Evolutionary conservation across 495 filamentous ascomycete genomes (phyloP), one percentile per base, ranked within the genome.

Genomic region (Trichoderma gamsii): DNA sequence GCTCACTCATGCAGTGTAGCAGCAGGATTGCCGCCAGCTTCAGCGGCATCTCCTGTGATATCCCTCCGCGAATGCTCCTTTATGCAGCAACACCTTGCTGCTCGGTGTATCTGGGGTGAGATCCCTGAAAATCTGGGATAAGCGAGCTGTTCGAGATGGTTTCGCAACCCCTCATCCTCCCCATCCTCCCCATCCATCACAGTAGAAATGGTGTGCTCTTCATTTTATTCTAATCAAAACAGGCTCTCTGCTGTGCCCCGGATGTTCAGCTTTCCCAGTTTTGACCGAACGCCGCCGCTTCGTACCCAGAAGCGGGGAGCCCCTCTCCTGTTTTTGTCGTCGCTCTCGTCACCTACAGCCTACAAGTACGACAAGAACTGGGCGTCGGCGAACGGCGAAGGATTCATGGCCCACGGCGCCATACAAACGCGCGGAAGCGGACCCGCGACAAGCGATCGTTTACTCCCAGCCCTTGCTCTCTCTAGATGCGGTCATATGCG

Each of bases 391-490:
- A 32, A 18, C 9, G 56, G 3, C 16, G n/a, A 61, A 61, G 56
- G 56, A 61, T 61, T 61, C 56, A 35, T 15, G 9, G 11, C 25
- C 35, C 56, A 21, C 49, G 49, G 21, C 56, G 56, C 56, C 25
- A 61, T 25, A 32, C 56, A 61, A 21, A 61, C 56, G 56, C 56
- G 56, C 56, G 56, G 56, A 32, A 61, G 56, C 56, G 25, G 56
- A 61, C 29, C 56, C 56, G 56, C 56, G 56, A 15, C 56, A 61
- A 61, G 56, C 56, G 56, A 61, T 61, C 25, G 56, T 61, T 32
- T 61, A 29, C 56, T 61, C 13, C 3, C 35, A 56, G 51, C 8
- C 56, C 56, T 29, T 61, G 13, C 13, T 21, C n/a, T 61, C n/a
- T 6, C 16, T 32, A 61, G 27, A 18, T 4, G 56, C 56, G 23